Base-by-base conservation (phyloP, 495 filamentous ascomycete genomes). In the Aspergillus nanangensis region DNA sequence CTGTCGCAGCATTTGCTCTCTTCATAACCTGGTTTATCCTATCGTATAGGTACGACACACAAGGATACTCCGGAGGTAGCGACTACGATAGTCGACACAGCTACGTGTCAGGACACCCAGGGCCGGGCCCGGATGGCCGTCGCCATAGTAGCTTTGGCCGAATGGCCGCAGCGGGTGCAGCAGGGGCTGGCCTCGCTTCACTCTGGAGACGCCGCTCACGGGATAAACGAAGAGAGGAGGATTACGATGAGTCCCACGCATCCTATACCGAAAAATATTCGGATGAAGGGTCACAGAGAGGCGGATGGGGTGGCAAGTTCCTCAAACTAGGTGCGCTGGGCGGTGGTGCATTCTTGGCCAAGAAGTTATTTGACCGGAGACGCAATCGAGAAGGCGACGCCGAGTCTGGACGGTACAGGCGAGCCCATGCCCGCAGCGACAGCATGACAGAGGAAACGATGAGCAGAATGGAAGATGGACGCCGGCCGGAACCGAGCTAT, bases 21-120 rank as follows among this genome's bases (percentile, higher is more conserved):
- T 46, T 94, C 4, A 45, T 86, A 1, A 47, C 74, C 13, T 94
- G 84, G 62, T 90, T 95, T 50, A 67, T 90, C 22, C 71, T 95
- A 8, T 82, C 78, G 38, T 90, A 84, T 61, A 56, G 71, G 31
- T 75, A 84, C 50, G 77, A 83, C 36, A 57, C 56, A 9, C 70
- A 71, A 52, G 69, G 76, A 17, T 56, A 70, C 45, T 61, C 60
- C 31, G 56, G 69, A 41, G 71, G 70, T 8, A 73, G 70, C 25
- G 71, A 69, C 14, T 74, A 80, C 47, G 78, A 73, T 34, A 65
- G 65, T 46, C 63, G 70, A 33, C 71, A 72, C n/a, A 82, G 78
- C 54, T 78, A 80, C 56, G 64, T 72, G 8, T 67, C 67, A 0
- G 72, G 68, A 0, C 63, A 59, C 41, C 63, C 66, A 8, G 65